Conservation (phyloP, 352 stramenopile species). For the Elongisporangium prolatum region DNA sequence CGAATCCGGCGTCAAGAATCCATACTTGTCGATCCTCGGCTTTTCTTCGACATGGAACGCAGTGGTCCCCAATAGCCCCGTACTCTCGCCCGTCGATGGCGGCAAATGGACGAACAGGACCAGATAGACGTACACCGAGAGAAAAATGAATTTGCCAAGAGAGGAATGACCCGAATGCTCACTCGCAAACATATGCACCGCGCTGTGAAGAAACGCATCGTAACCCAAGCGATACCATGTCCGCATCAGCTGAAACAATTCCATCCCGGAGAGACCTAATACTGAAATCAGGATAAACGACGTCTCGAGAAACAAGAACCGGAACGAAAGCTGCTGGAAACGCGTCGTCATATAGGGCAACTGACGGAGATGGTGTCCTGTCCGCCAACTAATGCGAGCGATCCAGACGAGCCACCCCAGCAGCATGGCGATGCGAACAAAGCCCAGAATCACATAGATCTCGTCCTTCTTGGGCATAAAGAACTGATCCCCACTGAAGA, state of each 20-base stretch:
- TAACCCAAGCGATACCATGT: constrained; percentile 71
- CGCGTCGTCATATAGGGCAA: constrained; percentile 84
- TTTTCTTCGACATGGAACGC: constrained; percentile 70
- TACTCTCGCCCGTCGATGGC: constrained; percentile 38
- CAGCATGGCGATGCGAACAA: constrained; percentile 52
- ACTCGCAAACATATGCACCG: constrained; percentile 65
- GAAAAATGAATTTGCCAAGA: constrained; percentile 68
- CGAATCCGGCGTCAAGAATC: constrained; percentile 58
- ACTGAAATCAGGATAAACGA: constrained; percentile 75
- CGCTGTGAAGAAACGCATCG: constrained; percentile 57
- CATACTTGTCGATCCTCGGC: constrained; percentile 52
- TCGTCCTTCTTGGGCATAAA: constrained; percentile 26
- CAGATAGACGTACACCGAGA: constrained; percentile 80
- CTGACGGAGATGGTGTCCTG: constrained; percentile 49
- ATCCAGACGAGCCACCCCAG: constrained; percentile 77
- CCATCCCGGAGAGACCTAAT: constrained; percentile 53
- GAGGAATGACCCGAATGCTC: constrained; percentile 46
- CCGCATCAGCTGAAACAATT: constrained; percentile 56
- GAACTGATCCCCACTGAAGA: constrained; percentile 13
- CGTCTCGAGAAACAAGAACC: constrained; percentile 76
- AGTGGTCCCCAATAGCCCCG: constrained; percentile 53
- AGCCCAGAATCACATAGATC: constrained; percentile 62
- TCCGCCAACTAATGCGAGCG: constrained; percentile 43
- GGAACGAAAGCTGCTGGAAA: constrained; percentile 85
- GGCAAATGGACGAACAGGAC: constrained; percentile 83